phyloP scores from a whole-genome alignment of 2,329 filamentous ascomycete species.

The Penicillium frequentans region DNA sequence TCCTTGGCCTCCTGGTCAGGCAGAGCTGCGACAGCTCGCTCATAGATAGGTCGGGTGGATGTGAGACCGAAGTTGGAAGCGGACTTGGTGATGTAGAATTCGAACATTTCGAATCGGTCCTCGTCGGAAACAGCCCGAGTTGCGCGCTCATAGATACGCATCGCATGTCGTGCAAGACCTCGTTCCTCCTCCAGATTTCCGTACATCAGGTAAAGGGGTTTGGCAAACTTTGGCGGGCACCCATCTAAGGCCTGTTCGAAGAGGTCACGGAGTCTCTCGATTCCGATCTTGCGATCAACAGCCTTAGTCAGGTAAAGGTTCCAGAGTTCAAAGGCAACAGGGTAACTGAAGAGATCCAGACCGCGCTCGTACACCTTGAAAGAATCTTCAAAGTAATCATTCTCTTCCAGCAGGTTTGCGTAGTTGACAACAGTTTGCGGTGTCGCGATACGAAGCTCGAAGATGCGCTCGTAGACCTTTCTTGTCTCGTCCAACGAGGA shows the following conservation, averaged over 20 bases:
- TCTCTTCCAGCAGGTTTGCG: conserved; percentile 89
- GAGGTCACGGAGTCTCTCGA: conserved; percentile 88
- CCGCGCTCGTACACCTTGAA: conserved; percentile 98
- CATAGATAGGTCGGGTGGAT: conserved; percentile 92
- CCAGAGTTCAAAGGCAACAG: conserved; percentile 97
- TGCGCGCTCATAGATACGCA: conserved; percentile 98
- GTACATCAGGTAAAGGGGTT: conserved; percentile 96
- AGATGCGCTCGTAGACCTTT: conserved; percentile 95
- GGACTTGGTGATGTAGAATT: conserved; percentile 98
- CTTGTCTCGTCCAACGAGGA: conserved; percentile 86
- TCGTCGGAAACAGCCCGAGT: conserved; percentile 93
- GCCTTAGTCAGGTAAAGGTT: conserved; percentile 97
- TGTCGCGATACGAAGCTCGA: conserved; percentile 95
- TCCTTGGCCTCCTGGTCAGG: conserved; percentile 91
- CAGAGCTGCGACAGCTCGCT: conserved; percentile 88
- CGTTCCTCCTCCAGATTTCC: conserved; percentile 95
- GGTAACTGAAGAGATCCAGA: conserved; percentile 96
- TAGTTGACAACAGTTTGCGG: conserved; percentile 99
- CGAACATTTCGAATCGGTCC: conserved; percentile 95
- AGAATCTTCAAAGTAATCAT: conserved; percentile 93
- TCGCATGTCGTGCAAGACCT: conserved; percentile 89
- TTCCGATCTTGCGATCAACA: conserved; percentile 91
- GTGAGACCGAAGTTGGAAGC: conserved; percentile 97
- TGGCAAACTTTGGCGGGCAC: conserved; percentile 93
- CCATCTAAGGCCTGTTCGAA: conserved; percentile 97